A percentile compares a stretch with the other conserved stretches of the same genome.
phyloP scores from a whole-genome alignment of 148 eudicot species.

The Cornus suecica region DNA sequence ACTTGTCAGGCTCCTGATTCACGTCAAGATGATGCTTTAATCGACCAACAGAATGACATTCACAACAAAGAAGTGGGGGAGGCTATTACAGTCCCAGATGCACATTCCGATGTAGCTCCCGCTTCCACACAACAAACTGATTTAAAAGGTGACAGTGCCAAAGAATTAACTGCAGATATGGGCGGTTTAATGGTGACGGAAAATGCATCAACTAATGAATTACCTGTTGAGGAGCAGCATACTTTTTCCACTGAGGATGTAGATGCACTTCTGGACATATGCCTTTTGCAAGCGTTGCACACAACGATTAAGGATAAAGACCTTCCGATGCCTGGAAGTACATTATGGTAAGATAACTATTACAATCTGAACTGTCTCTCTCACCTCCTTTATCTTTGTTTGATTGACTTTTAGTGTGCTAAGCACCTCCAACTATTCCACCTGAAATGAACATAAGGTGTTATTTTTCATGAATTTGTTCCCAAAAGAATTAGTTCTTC shows the following conservation, averaged over 20 bases:
- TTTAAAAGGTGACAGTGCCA: slow-evolving; percentile 32
- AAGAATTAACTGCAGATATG: slow-evolving; percentile 42
- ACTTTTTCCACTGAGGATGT: slow-evolving; percentile 58
- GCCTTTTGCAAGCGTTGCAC: slow-evolving; percentile 93
- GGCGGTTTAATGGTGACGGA: slow-evolving; percentile 49
- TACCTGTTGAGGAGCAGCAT: slow-evolving; percentile 47
- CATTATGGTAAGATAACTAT: slow-evolving; percentile 60
- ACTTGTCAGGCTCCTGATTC: slow-evolving; percentile 38
- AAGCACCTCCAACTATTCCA: not conserved
- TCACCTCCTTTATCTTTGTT: not conserved
- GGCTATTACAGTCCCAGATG: slow-evolving; percentile 24
- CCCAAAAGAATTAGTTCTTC: no score
- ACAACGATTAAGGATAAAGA: slow-evolving; percentile 87
- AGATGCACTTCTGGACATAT: slow-evolving; percentile 70
- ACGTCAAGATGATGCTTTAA: slow-evolving; percentile 39
- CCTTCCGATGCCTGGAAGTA: slow-evolving; percentile 93
- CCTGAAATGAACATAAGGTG: not conserved
- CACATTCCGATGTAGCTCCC: slow-evolving; percentile 25
- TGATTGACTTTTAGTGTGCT: not conserved
- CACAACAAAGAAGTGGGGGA: slow-evolving; percentile 36
- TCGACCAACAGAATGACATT: slow-evolving; percentile 31
- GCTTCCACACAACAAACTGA: slow-evolving; percentile 21
- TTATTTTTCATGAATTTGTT: not conserved
- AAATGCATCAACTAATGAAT: slow-evolving; percentile 29
- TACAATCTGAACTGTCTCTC: not conserved